Conservation (phyloP, 805 yeast species). For the Barnettozyma sp. region DNA sequence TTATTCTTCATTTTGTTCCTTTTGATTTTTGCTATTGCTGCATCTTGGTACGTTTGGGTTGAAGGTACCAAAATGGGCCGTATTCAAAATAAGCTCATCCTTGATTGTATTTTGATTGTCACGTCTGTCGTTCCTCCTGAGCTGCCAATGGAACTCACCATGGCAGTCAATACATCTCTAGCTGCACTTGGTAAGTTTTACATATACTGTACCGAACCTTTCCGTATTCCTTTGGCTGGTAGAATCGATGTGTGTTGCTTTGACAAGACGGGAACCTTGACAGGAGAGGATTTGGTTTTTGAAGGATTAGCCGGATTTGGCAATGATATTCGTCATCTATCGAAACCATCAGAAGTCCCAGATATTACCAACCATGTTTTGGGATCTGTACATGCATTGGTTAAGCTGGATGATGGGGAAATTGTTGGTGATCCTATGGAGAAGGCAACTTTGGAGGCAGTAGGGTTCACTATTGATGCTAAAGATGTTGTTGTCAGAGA, state of each 20-base stretch:
- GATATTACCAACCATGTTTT: conserved; percentile 60
- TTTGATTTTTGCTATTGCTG: conserved; percentile 86
- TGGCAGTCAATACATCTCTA: conserved; percentile 93
- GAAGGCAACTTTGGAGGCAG: conserved; percentile 84
- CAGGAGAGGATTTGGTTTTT: conserved; percentile 92
- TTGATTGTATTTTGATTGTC: conserved; percentile 91
- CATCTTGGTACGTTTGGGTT: conserved; percentile 97
- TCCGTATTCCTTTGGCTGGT: conserved; percentile 96
- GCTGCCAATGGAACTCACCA: conserved; percentile 96
- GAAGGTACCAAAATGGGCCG: conserved; percentile 97
- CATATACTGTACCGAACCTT: conserved; percentile 96
- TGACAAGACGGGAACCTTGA: conserved; percentile 96
- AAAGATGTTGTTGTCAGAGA: conserved; percentile 62
- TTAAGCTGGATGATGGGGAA: conserved; percentile 91
- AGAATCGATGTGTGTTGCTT: conserved; percentile 97
- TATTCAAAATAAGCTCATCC: conserved; percentile 83
- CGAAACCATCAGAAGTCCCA: conserved; percentile 56
- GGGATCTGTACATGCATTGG: conserved; percentile 96
- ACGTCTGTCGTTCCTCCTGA: conserved; percentile 99
- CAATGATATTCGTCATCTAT: conserved; percentile 46
- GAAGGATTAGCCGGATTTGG: conserved; percentile 91
- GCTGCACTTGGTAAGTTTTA: conserved; percentile 81
- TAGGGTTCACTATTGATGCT: conserved; percentile 75
- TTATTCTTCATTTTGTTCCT: conserved; percentile 86
- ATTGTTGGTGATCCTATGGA: conserved; percentile 99